Percentiles rank a stretch among this genome's conserved stretches.
Evolutionary conservation across 371 early-diverging fungal genomes (phyloP).

Genomic region (Gilbertella persicaria): DNA sequence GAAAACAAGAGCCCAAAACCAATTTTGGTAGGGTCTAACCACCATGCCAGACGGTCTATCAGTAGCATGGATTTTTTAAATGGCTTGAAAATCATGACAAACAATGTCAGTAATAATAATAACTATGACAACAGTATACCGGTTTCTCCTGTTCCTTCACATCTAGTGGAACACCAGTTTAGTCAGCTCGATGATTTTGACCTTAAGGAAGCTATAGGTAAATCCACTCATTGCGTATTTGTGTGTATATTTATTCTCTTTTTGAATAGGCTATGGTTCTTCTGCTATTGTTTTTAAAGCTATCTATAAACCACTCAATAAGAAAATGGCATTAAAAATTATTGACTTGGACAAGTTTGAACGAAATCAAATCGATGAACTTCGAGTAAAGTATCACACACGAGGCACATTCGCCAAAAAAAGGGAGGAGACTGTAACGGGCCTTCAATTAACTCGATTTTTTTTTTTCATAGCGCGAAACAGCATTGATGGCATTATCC

Average conservation of each 20-base stretch:
- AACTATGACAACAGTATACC: conserved; percentile 8
- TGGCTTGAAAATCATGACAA: conserved; percentile 24
- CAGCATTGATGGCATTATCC: conserved; percentile 85
- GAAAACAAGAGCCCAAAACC: conserved; percentile 15
- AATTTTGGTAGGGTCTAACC: conserved; percentile 5
- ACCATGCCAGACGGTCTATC: conserved; percentile 22
- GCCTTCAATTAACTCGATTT: neutral
- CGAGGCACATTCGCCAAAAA: neutral
- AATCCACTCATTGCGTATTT: neutral
- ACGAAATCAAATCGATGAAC: conserved; percentile 86
- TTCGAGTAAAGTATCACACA: conserved; percentile 54
- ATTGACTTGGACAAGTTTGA: conserved; percentile 89
- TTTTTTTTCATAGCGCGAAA: conserved; percentile 64
- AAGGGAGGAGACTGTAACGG: neutral
- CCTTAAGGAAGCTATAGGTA: conserved; percentile 44
- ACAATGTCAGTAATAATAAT: conserved; percentile 4
- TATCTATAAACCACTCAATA: conserved; percentile 66
- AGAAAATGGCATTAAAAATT: conserved; percentile 75
- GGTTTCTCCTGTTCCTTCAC: conserved; percentile 19
- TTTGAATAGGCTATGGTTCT: conserved; percentile 84
- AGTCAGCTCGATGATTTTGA: conserved; percentile 47
- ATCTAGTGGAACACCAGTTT: conserved; percentile 16
- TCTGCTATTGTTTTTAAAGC: conserved; percentile 82
- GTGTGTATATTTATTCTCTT: conserved; percentile 2
- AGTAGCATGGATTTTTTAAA: conserved; percentile 25